Conservation (phyloP, 78 protist genomes). For the Dictyostelium intermedium region DNA sequence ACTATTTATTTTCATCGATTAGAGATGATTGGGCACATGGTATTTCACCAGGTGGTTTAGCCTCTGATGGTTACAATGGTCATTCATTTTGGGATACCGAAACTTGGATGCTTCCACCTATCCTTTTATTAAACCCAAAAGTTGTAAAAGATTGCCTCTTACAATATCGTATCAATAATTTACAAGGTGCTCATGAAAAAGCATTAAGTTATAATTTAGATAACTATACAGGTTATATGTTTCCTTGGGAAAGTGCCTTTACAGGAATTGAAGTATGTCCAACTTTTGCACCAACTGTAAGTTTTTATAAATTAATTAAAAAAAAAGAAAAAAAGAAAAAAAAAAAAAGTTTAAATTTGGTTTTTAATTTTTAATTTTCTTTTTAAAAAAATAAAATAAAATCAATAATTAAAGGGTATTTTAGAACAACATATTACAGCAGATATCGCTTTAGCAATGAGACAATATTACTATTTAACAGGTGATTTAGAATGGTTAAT, state of each 20-base stretch:
- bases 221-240: slow-evolving; percentile 37
- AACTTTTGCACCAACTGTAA: slow-evolving; percentile 45
- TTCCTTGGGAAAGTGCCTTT: slow-evolving; percentile 79
- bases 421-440: slow-evolving; percentile 79
- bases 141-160: slow-evolving; percentile 4
- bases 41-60: slow-evolving; percentile 55
- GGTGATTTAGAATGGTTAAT: slow-evolving; percentile 40
- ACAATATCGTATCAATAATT: slow-evolving; percentile 42
- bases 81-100: slow-evolving; percentile 80
- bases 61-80: slow-evolving; percentile 68
- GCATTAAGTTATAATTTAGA: slow-evolving; percentile 23
- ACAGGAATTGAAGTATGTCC: slow-evolving; percentile 71
- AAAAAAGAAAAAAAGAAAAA: no score
- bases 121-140: slow-evolving; percentile 13
- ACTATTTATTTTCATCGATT: slow-evolving; percentile 51
- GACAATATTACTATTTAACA: slow-evolving; percentile 53
- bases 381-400: no score
- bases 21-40: slow-evolving; percentile 60
- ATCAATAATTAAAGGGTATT: neutral
- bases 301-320: neutral
- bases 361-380: no score
- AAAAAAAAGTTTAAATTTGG: no score
- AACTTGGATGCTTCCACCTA: slow-evolving; percentile 44
- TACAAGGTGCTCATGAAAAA: slow-evolving; percentile 34
- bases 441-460: slow-evolving; percentile 64